These are phyloP conservation scores for Linnemannia schmuckeri DNA, from an alignment of 192 early-diverging fungal species.

Conservation along the genomic window DNA sequence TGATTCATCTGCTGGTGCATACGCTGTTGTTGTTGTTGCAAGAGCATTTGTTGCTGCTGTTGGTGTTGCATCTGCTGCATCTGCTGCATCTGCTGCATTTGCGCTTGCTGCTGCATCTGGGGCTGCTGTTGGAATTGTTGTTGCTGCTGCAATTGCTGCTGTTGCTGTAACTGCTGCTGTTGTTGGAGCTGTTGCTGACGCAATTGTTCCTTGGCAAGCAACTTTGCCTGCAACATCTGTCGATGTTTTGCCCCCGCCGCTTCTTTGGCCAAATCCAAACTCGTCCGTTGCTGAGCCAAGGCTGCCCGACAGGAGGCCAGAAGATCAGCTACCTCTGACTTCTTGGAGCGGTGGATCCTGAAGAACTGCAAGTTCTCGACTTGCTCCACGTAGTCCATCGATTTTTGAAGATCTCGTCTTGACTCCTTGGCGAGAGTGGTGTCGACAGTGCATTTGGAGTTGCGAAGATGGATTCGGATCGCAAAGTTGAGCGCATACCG, in stretches of 20 bases:
- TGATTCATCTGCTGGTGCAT: constrained; percentile 1
- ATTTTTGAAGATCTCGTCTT: constrained; percentile 44
- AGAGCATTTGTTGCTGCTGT: constrained; percentile 2
- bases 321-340: constrained; percentile 43
- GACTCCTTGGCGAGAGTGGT: constrained; percentile 37
- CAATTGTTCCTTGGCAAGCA: constrained; percentile 21
- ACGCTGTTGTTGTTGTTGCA: constrained; percentile 1
- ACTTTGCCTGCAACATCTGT: constrained; percentile 33
- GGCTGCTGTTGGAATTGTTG: constrained; percentile 26
- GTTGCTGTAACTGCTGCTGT: constrained; percentile 12
- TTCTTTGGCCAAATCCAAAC: constrained; percentile 51
- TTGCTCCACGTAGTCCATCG: constrained; percentile 51
- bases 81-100: neutral
- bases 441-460: constrained; percentile 41
- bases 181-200: constrained; percentile 13
- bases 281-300: constrained; percentile 45
- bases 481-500: constrained; percentile 54
- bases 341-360: constrained; percentile 47
- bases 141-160: constrained; percentile 20
- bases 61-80: neutral
- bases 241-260: constrained; percentile 43
- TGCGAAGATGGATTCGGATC: constrained; percentile 50
- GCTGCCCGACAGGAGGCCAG: constrained; percentile 48
- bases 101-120: constrained; percentile 19
- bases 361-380: constrained; percentile 52